Base-by-base conservation (phyloP, 78 protist species). In the Chrysochromulina tobinii region DNA sequence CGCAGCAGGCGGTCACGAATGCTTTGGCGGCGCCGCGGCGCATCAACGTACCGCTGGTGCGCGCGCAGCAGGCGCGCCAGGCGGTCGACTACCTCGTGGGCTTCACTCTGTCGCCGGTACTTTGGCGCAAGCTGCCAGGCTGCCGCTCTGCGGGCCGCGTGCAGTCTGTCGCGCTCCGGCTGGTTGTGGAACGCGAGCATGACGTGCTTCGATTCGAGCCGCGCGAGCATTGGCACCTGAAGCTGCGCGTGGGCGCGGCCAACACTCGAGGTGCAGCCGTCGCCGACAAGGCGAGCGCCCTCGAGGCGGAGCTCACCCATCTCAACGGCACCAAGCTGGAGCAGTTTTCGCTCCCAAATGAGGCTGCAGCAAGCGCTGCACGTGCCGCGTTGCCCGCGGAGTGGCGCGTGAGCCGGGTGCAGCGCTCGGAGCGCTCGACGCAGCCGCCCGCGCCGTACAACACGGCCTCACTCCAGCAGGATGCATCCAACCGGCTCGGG, bases 401-500 rank as follows among this genome's bases (percentile, higher is more conserved):
- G 64, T 77, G 87, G 92, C 5, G 15, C 17, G 92, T 89, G 59
- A 17, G 20, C 54, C 21, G 9, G 12, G 79, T 77, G 50, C 72
- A 12, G 53, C 2, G 11, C 23, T 1, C 6, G 79, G 21, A 8
- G 18, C 64, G 61, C 79, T 88, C 64, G 25, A 59, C 58, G 64
- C 1, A 11, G 51, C 75, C 92, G 23, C 75, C 87, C 50, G 55
- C 87, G 58, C 92, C 92, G 48, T 89, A 59, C 92, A 77, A 58
- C 79, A 89, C 92, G 53, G 83, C 92, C 25, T 58, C 92, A 53
- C 57, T 89, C n/a, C 92, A 89, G 87, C 87, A 68, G 88, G 87
- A 81, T 7, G 92, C 92, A 50, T 75, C 84, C 15, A 1, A 0
- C 12, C 79, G 79, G n/a, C 57, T 75, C 23, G 7, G 23, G 7